Evolutionary conservation across 495 filamentous ascomycete genomes (phyloP), one percentile per base, ranked within the genome.

Genomic region (Aspergillus avenaceus): DNA sequence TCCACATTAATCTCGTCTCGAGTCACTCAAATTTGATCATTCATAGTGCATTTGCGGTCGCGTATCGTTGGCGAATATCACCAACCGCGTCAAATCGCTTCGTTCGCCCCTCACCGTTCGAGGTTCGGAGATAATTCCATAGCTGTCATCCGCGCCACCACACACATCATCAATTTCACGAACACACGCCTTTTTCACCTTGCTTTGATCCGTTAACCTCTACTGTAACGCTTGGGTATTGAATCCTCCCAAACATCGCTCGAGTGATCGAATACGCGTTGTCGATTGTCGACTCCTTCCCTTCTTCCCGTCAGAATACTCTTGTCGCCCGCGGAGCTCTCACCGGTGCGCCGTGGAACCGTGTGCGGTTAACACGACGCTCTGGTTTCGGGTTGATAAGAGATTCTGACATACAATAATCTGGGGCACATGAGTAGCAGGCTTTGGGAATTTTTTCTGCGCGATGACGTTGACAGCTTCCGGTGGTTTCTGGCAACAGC

Each of bases 401-500:
- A 79, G 74, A 64, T 72, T 67, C 70, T 66, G 66, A 64, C 64
- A 59, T 55, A 53, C 55, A 48, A 63, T 60, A 61, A 65, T 52
- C 59, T 60, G 62, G 71, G 73, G 78, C 86, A 84, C 84, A 98
- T 97, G 95, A 96, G 87, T 81, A 85, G 86, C 73, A 83, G 87
- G 76, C 83, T 98, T 65, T 97, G 93, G 92, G 88, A 89, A 75
- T 89, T 79, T 69, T 98, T 90, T 66, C 85, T 92, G 72, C 86
- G 95, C 79, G 87, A 96, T 84, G 90, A 98, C 76, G 86, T 92
- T 77, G 90, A 92, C 60, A 83, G 71, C 62, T 97, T 98, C 75
- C 83, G 84, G 73, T 84, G 84, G 68, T 78, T 91, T 58, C 79
- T 97, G 73, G 82, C 83, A 58, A 81, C 79, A 59, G 79, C 82